These are phyloP conservation scores for Aphanocladium album DNA, from an alignment of 2,329 filamentous ascomycete genomes.

Conservation along the genomic window DNA sequence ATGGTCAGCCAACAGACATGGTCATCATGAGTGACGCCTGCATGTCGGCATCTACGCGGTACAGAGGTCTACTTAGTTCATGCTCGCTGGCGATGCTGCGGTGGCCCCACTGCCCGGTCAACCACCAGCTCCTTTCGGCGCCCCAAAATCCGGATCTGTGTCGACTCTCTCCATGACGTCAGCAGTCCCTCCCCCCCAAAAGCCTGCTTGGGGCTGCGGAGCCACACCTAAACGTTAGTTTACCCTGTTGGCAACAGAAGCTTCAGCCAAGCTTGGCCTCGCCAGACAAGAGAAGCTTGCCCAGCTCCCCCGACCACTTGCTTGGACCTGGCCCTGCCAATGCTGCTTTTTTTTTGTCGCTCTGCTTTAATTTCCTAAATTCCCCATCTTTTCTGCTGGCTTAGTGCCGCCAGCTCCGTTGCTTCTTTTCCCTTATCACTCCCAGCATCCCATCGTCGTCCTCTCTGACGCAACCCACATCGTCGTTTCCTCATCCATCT, in stretches of 20 bases:
- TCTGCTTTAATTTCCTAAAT: not conserved
- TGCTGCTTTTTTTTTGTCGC: not conserved
- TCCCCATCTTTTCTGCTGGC: not conserved
- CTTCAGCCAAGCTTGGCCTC: not conserved
- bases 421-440: not conserved
- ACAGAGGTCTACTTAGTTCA: too few species aligned
- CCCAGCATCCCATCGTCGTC: not conserved
- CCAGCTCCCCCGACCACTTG: not conserved
- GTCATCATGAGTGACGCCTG: too few species aligned
- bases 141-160: conserved; percentile 7
- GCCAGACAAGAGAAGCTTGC: not conserved
- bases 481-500: not conserved
- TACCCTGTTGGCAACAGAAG: not conserved
- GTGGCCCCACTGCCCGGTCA: conserved; percentile 5
- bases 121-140: conserved; percentile 8
- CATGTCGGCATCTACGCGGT: too few species aligned
- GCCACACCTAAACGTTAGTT: not conserved
- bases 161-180: conserved; percentile 21
- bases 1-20: too few species aligned
- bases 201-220: not conserved
- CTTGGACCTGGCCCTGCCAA: not conserved
- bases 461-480: not conserved
- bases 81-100: too few species aligned
- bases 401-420: not conserved
- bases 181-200: conserved; percentile 10